A percentile compares a stretch with the other conserved stretches of the same genome.
Evolutionary conservation across 2,329 filamentous ascomycete genomes (phyloP).

Genomic region (Zarea fungicola): DNA sequence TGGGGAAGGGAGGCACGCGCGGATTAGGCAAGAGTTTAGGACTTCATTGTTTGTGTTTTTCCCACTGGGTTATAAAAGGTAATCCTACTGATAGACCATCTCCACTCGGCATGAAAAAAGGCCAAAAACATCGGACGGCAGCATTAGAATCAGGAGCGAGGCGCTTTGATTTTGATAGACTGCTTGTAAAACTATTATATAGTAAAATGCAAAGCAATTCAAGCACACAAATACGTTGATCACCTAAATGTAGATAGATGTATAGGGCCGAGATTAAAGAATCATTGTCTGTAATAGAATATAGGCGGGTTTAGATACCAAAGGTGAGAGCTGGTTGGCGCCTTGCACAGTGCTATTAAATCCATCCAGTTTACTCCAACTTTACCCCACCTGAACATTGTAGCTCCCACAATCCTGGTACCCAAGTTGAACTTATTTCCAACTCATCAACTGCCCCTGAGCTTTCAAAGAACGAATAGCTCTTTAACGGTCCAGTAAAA

Average conservation of each 20-base stretch:
- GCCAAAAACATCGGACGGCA: conserved; percentile 16
- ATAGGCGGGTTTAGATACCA: too few relatives aligned
- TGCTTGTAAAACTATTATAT: conserved; percentile 14
- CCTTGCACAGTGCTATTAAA: background rate
- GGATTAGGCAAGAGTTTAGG: background rate
- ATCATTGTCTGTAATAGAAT: too few relatives aligned
- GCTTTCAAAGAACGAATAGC: too few relatives aligned
- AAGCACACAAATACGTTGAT: background rate
- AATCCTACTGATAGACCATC: conserved; percentile 38
- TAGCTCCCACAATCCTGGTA: background rate
- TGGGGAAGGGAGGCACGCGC: background rate
- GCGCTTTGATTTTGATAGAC: conserved; percentile 10
- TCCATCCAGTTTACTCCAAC: background rate
- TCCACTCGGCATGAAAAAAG: conserved; percentile 42
- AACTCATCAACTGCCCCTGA: background rate
- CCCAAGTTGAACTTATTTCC: background rate
- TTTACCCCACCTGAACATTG: conserved; percentile 6
- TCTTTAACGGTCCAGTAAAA: too few relatives aligned
- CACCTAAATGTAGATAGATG: too few relatives aligned
- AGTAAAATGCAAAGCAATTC: conserved; percentile 7
- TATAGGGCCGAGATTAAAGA: too few relatives aligned
- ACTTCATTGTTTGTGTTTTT: background rate
- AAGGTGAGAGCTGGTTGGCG: background rate
- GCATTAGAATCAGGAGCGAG: conserved; percentile 9
- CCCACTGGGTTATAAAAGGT: conserved; percentile 7